Percentiles rank a stretch among this genome's conserved stretches.
phyloP scores from a whole-genome alignment of 2,329 filamentous ascomycete genomes.

The Penicillium sp. region DNA sequence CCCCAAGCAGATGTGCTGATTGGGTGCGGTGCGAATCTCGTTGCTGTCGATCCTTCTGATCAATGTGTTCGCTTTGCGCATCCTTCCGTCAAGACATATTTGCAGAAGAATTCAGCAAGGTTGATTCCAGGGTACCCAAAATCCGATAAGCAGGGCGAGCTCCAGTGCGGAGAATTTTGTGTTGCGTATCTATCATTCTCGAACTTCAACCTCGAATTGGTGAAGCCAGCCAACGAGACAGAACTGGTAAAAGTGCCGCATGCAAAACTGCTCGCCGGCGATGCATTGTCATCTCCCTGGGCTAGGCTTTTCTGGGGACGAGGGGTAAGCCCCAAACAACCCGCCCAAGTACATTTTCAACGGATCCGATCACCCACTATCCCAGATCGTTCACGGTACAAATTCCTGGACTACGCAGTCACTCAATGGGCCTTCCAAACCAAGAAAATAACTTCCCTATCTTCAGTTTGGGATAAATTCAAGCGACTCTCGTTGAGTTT shows the following conservation, averaged over 20 bases:
- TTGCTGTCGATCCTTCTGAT: slow-evolving; percentile 27
- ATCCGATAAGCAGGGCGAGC: slow-evolving; percentile 14
- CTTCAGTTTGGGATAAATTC: slow-evolving; percentile 26
- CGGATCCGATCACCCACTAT: not conserved
- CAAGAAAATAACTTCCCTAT: not conserved
- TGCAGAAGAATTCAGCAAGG: slow-evolving; percentile 18
- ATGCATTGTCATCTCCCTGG: not conserved
- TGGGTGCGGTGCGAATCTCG: slow-evolving; percentile 32
- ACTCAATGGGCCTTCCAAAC: slow-evolving; percentile 1
- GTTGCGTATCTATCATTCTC: slow-evolving; percentile 32
- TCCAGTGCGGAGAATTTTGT: slow-evolving; percentile 28
- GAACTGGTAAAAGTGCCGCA: not conserved
- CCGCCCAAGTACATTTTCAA: not conserved
- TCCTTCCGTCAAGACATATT: slow-evolving; percentile 29
- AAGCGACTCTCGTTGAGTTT: slow-evolving; percentile 21
- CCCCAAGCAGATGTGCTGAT: slow-evolving; percentile 27
- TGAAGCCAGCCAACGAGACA: slow-evolving; percentile 7
- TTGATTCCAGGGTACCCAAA: slow-evolving; percentile 15
- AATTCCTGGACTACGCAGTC: slow-evolving; percentile 2
- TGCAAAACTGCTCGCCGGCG: not conserved
- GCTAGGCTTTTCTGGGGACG: not conserved
- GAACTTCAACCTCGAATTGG: slow-evolving; percentile 27
- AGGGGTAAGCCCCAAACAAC: not conserved
- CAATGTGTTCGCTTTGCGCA: slow-evolving; percentile 31
- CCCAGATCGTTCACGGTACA: not conserved